phyloP scores from a whole-genome alignment of 169 alveolate genomes.

The Cryptosporidium felis region DNA sequence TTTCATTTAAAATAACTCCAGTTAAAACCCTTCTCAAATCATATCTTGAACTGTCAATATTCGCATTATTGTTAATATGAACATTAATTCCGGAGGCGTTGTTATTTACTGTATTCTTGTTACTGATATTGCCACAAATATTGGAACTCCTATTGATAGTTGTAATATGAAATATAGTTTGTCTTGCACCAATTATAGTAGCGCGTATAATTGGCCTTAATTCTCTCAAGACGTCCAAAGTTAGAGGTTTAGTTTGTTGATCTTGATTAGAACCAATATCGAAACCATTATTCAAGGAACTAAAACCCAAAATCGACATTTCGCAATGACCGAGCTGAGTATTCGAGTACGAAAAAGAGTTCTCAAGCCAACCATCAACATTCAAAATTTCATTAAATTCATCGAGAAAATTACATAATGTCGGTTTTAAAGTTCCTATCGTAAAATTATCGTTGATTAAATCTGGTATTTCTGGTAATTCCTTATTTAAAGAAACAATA shows the following conservation, averaged over 20 bases:
- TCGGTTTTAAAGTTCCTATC: constrained; percentile 12
- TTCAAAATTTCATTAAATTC: constrained; percentile 23
- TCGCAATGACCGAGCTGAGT: constrained; percentile 66
- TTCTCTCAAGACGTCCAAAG: constrained; percentile 53
- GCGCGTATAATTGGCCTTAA: constrained; percentile 66
- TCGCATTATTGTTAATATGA: background rate
- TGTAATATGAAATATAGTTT: constrained; percentile 57
- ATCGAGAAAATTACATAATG: background rate
- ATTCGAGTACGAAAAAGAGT: constrained; percentile 53
- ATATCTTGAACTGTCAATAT: constrained; percentile 46
- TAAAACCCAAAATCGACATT: constrained; percentile 33
- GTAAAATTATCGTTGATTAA: constrained; percentile 16
- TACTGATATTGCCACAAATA: background rate
- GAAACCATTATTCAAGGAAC: constrained; percentile 5
- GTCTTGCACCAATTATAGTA: constrained; percentile 58
- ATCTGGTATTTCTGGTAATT: constrained; percentile 9
- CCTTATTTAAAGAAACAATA: constrained; percentile 18
- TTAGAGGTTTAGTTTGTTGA: constrained; percentile 31
- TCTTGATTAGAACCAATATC: background rate
- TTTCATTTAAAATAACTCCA: constrained; percentile 48
- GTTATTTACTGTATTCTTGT: background rate
- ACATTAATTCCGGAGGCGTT: background rate
- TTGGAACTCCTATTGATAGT: constrained; percentile 8
- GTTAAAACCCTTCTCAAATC: constrained; percentile 29
- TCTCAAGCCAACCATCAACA: constrained; percentile 45